Conservation (phyloP, 257 asterid genomes). For the Buddleja alternifolia region DNA sequence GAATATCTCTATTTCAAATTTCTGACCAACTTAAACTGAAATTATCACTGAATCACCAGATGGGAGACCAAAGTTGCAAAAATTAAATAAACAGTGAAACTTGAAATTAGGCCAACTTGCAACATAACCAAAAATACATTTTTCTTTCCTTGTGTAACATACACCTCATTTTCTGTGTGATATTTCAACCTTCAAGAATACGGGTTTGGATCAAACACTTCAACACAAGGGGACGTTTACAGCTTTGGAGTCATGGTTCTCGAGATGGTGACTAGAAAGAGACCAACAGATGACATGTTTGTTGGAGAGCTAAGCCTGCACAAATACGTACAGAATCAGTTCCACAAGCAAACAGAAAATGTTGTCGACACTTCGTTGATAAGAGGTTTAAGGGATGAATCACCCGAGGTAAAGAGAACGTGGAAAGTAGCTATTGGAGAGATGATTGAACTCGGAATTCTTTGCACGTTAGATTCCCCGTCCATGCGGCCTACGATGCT, state of each 20-base stretch:
- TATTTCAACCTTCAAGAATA: constrained; percentile 45
- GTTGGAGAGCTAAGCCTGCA: constrained; percentile 48
- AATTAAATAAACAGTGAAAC: too few relatives aligned
- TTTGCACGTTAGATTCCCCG: constrained; percentile 56
- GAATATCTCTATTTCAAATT: too few relatives aligned
- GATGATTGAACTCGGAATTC: constrained; percentile 52
- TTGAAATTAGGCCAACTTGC: too few relatives aligned
- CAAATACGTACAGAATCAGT: constrained; percentile 42
- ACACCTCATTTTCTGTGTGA: too few relatives aligned
- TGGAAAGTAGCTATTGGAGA: constrained; percentile 61
- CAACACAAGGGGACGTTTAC: constrained; percentile 60
- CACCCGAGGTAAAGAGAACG: constrained; percentile 49
- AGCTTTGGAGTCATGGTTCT: constrained; percentile 63
- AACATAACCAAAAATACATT: too few relatives aligned
- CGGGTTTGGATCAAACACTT: constrained; percentile 49
- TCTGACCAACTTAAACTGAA: too few relatives aligned
- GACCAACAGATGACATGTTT: constrained; percentile 59
- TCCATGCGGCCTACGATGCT: constrained; percentile 59
- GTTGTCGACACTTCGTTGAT: constrained; percentile 46
- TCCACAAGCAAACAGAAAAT: constrained; percentile 40
- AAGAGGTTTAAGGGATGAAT: constrained; percentile 42
- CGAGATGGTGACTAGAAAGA: constrained; percentile 60
- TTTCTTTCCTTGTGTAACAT: too few relatives aligned
- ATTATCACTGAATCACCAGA: too few relatives aligned
- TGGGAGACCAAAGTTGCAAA: too few relatives aligned